Percentiles rank a stretch among this genome's conserved stretches.
Evolutionary conservation across 2,329 filamentous ascomycete genomes (phyloP).

Genomic region (Trichoderma hamatum): DNA sequence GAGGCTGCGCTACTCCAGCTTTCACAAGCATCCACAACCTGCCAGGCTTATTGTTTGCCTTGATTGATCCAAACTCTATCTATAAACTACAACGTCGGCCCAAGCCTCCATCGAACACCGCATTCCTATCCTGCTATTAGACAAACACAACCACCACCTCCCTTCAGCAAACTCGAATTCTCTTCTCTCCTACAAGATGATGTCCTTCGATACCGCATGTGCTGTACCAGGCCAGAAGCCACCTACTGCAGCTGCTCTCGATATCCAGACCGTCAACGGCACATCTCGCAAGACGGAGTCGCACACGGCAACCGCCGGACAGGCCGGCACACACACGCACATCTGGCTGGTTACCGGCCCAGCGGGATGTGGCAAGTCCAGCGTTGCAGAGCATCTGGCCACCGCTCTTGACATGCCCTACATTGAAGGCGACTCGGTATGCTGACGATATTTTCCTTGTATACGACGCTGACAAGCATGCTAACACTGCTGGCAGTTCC

Average conservation of each 20-base stretch:
- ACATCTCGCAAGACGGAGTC: conserved; percentile 31
- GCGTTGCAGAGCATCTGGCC: conserved; percentile 68
- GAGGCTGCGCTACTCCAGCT: conserved; percentile 3
- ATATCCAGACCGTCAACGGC: conserved; percentile 15
- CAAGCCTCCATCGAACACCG: not conserved
- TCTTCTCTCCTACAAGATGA: conserved; percentile 42
- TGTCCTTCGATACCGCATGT: conserved; percentile 54
- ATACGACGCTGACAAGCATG: not conserved
- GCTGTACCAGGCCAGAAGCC: conserved; percentile 47
- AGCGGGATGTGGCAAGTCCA: conserved; percentile 79
- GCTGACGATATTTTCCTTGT: conserved; percentile 35
- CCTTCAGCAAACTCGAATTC: not conserved
- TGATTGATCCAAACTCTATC: not conserved
- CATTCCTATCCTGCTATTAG: not conserved
- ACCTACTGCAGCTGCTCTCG: conserved; percentile 32
- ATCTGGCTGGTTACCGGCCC: conserved; percentile 82
- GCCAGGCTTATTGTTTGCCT: conserved; percentile 8
- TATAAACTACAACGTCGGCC: conserved; percentile 1
- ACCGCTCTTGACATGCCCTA: conserved; percentile 67
- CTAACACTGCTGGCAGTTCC: conserved; percentile 58
- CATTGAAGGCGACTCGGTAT: conserved; percentile 77
- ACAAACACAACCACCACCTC: not conserved
- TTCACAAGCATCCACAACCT: conserved; percentile 4
- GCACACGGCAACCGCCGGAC: conserved; percentile 34
- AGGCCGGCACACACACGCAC: conserved; percentile 56